phyloP scores from a whole-genome alignment of 1,139 yeast genomes.

The Lodderomyces elongisporus region DNA sequence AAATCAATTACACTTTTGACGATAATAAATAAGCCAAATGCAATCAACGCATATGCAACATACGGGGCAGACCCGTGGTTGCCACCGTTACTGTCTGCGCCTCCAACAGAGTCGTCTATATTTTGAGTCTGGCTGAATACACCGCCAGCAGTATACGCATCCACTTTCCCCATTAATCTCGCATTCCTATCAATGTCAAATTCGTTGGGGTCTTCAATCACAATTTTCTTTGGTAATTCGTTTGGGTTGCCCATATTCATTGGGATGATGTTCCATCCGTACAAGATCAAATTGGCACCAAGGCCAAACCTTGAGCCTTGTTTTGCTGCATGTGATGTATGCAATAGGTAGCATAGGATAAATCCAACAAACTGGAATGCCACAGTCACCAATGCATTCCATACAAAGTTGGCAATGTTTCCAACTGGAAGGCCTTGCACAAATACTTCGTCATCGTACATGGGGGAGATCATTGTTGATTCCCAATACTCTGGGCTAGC shows the following conservation, averaged over 20 bases:
- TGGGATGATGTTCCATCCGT: constrained; percentile 73
- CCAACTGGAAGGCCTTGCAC: constrained; percentile 98
- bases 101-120: constrained; percentile 7
- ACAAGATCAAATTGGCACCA: constrained; percentile 76
- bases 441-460: constrained; percentile 81
- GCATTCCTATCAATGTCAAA: constrained; percentile 42
- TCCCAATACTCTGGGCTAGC: constrained; percentile 98
- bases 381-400: constrained; percentile 85
- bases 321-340: constrained; percentile 95
- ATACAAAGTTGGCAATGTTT: constrained; percentile 73
- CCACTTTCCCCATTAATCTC: constrained; percentile 34
- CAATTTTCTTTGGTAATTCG: constrained; percentile 35
- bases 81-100: constrained; percentile 11
- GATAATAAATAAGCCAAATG: constrained; percentile 64
- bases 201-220: constrained; percentile 53
- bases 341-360: constrained; percentile 80
- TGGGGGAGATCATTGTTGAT: constrained; percentile 76
- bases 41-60: constrained; percentile 55
- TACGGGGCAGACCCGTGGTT: constrained; percentile 29
- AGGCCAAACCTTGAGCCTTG: constrained; percentile 93
- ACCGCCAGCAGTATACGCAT: constrained; percentile 41
- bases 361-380: constrained; percentile 95
- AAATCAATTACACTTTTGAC: constrained; percentile 68
- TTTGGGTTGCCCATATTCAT: constrained; percentile 44
- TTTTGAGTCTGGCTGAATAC: constrained; percentile 15